Base-by-base conservation (phyloP, 1,284 basidiomycete species). In the Boletus semigastroideus region DNA sequence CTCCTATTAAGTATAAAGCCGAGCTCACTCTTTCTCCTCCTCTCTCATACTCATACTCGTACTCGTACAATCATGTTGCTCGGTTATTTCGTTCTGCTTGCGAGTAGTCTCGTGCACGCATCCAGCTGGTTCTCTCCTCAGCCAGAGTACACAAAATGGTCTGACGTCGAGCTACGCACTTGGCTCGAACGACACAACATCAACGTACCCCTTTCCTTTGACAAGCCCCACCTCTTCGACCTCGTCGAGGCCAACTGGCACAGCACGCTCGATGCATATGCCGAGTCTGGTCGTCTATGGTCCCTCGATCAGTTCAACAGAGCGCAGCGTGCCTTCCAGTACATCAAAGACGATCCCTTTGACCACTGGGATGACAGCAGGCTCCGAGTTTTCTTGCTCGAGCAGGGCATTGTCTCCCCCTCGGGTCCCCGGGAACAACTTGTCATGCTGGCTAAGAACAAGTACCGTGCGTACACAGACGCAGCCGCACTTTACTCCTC, bases 391-490 rank as follows among this genome's bases (percentile, higher is more conserved):
- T 95, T 88, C 72, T 77, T 97, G n/a, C 80, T 96, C 52, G 83
- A 92, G 64, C 86, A 94, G 58, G 93, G 93, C 42, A 77, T 95
- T 55, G 83, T 96, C 42, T 82, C 86, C 16, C 94, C 94, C 13
- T 78, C 80, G 22, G 87, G 89, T 4, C 84, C 85, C 4, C 78
- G 80, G 50, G 94, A 96, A 65, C 82, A 93, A 65, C 83, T 97
- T 30, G 76, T 86, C 16, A 72, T 88, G 16, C 77, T 91, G 30
- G 92, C 90, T 22, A 90, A 88, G 73, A 79, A 83, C 60, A 80
- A 84, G 68, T 87, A 87, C 59, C 70, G 73, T 11, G 74, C 76
- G 14, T 88, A 84, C 63, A 76, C 74, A 25, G 72, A 75, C 27
- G 82, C 83, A 20, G 79, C 80, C 5, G 76, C 76, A 17, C 75